Base-by-base conservation (phyloP, 1,139 yeast genomes). In the Hyphopichia buzzinii region DNA sequence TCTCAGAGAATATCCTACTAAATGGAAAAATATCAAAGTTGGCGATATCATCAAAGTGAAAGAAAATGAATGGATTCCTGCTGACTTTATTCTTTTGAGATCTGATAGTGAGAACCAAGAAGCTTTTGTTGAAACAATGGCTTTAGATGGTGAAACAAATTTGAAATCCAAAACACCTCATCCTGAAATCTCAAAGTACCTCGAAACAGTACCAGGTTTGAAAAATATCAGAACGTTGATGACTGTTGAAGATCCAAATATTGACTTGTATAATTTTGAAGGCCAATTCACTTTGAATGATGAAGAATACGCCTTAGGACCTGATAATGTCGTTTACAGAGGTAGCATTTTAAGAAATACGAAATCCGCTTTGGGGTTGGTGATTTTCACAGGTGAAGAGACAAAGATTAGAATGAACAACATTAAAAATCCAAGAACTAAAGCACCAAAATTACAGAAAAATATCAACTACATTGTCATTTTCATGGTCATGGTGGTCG, bases 361-460 rank as follows among this genome's bases (percentile, higher is more conserved):
- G 0, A 72, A 73, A 11, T 67, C 77, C 14, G 72, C 80, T 4
- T 55, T 86, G 30, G 98, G 97, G 1, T 54, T 90, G 46, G 97
- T 88, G 8, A 71, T 90, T 1, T 94, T 89, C 67, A 82, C 95
- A 1, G 98, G 99, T 40, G 97, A 89, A 60, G 98, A 94, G 61
- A 79, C 97, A 4, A 94, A 94, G 51, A 88, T 92, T 37, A 75
- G 98, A 59, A 87, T 89, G 96, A 94, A 94, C 60, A 94, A 96
- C 17, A 76, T 88, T 37, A 84, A 79, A 50, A 85, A 86, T 50
- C 95, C 96, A 10, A 74, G 97, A 49, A 83, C 87, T 1, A 94
- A 94, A 57, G 89, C 97, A 0, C 99, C 98, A 2, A 84, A 92
- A 50, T 67, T 94, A 31, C 98, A 92, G 57, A 73, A 71, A 35